A percentile compares a stretch with the other conserved stretches of the same genome.
phyloP scores from a whole-genome alignment of 83 land plant genomes.

The Isoetes engelmannii region DNA sequence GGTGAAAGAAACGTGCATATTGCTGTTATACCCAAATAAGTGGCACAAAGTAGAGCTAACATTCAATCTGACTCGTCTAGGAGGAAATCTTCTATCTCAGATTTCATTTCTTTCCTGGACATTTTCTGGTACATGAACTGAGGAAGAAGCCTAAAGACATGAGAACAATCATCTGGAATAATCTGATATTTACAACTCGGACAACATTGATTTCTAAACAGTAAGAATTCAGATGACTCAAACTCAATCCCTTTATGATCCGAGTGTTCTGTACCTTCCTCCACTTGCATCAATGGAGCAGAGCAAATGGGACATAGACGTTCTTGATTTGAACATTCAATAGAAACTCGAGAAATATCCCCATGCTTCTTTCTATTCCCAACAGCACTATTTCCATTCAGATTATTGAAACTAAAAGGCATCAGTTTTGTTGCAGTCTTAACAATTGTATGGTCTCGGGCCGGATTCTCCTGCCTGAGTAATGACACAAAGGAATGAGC shows the following conservation, averaged over 20 bases:
- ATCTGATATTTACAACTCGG: constrained; percentile 80
- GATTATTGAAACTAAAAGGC: constrained; percentile 69
- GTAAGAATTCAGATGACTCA: not conserved
- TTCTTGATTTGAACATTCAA: constrained; percentile 29
- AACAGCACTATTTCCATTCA: constrained; percentile 27
- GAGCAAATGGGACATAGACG: constrained; percentile 66
- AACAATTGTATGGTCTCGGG: constrained; percentile 80
- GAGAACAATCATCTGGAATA: constrained; percentile 31
- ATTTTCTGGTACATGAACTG: not conserved
- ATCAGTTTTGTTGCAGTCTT: constrained; percentile 86
- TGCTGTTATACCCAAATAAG: too few relatives aligned
- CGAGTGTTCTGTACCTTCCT: not conserved
- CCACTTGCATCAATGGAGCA: constrained; percentile 51
- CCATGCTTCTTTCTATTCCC: constrained; percentile 7
- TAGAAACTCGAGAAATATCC: constrained; percentile 17
- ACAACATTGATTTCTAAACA: constrained; percentile 41
- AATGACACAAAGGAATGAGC: constrained; percentile 60
- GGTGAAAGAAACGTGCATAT: too few relatives aligned
- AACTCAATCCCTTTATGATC: not conserved
- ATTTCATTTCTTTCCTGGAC: not conserved
- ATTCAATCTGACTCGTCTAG: not conserved
- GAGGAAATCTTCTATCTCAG: not conserved
- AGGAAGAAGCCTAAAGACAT: not conserved
- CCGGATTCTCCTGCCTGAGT: constrained; percentile 86
- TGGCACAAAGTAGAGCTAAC: too few relatives aligned